phyloP scores from a whole-genome alignment of 768 basidiomycete species.

The Kwoniella europaea region DNA sequence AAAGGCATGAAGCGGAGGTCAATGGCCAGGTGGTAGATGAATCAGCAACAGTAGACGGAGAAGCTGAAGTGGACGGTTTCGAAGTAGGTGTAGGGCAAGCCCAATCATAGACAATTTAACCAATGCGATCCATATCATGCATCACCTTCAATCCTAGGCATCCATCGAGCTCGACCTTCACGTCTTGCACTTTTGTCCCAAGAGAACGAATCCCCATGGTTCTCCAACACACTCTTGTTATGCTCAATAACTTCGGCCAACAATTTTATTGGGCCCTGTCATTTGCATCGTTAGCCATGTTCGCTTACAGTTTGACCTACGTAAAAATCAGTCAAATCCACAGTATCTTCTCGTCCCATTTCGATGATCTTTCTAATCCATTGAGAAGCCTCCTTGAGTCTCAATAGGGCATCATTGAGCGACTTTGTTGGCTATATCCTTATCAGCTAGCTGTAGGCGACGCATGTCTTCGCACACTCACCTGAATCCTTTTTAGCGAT shows the following conservation, averaged over 20 bases:
- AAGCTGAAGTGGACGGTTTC: constrained; percentile 22
- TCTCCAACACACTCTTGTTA: not conserved
- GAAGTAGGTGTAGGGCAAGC: constrained; percentile 33
- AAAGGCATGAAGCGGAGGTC: constrained; percentile 31
- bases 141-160: constrained; percentile 15
- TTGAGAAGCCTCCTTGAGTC: not conserved
- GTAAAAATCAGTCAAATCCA: not conserved
- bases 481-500: not conserved
- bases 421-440: not conserved
- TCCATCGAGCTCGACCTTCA: constrained; percentile 17
- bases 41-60: constrained; percentile 3
- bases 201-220: not conserved
- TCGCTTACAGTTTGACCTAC: not conserved
- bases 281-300: not conserved
- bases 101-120: not conserved
- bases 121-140: not conserved
- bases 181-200: constrained; percentile 10
- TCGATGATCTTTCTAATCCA: not conserved
- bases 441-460: not conserved
- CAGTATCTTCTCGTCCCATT: not conserved
- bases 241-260: constrained; percentile 25
- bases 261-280: not conserved
- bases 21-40: constrained; percentile 28
- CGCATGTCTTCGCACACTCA: not conserved
- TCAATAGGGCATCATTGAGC: not conserved